Evolutionary conservation across 1,284 basidiomycete species (phyloP).

Genomic region (Sanghuangporus sanghuang): DNA sequence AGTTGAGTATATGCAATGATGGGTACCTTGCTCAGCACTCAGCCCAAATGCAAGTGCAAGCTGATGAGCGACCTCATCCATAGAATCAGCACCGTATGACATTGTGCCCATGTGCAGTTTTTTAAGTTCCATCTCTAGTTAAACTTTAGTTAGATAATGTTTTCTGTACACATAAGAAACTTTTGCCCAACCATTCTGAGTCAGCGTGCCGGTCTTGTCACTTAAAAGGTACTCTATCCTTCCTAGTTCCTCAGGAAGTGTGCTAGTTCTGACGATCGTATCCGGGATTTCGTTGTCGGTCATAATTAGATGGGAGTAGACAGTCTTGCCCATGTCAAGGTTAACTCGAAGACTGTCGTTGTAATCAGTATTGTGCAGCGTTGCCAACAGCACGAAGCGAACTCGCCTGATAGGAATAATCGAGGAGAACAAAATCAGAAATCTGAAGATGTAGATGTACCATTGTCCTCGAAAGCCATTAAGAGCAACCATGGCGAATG

Average conservation of each 20-base stretch:
- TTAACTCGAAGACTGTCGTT: slow-evolving; percentile 85
- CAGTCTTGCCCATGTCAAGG: slow-evolving; percentile 99
- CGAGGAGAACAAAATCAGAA: slow-evolving; percentile 95
- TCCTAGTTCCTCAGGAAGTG: slow-evolving; percentile 94
- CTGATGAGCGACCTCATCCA: slow-evolving; percentile 96
- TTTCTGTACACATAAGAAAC: not conserved
- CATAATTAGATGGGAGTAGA: slow-evolving; percentile 95
- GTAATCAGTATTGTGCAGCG: not conserved
- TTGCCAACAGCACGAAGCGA: not conserved
- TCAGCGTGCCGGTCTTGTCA: slow-evolving; percentile 97
- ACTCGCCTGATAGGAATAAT: slow-evolving; percentile 97
- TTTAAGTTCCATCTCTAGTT: slow-evolving; percentile 95
- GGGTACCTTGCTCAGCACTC: slow-evolving; percentile 41
- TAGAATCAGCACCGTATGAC: slow-evolving; percentile 93
- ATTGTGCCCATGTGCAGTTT: slow-evolving; percentile 99
- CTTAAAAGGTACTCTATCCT: slow-evolving; percentile 94
- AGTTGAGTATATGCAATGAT: not conserved
- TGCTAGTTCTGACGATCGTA: slow-evolving; percentile 95
- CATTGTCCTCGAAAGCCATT: slow-evolving; percentile 96
- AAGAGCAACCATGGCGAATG: slow-evolving; percentile 86
- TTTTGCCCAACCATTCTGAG: slow-evolving; percentile 78
- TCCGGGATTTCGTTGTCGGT: slow-evolving; percentile 88
- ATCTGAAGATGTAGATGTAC: slow-evolving; percentile 96
- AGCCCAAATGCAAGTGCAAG: slow-evolving; percentile 76
- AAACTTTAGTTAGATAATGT: not conserved